Conservation (phyloP, 768 basidiomycete genomes). For the Tremella mesenterica region DNA sequence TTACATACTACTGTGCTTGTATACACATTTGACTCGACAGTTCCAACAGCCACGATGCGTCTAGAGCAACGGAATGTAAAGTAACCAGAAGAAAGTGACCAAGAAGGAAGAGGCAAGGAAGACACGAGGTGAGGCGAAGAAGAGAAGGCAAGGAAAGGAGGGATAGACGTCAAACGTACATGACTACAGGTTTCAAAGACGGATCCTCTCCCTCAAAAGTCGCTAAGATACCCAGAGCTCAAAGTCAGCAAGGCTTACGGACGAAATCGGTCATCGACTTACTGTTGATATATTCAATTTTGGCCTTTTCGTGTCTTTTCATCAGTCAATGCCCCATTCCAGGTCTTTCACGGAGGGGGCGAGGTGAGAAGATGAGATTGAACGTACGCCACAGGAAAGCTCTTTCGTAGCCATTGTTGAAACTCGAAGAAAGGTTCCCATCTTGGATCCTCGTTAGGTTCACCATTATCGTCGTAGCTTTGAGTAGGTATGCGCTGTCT, state of each 20-base stretch:
- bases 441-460: constrained; percentile 40
- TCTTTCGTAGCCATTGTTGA: constrained; percentile 33
- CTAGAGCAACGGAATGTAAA: constrained; percentile 42
- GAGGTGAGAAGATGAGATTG: not conserved
- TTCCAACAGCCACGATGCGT: constrained; percentile 33
- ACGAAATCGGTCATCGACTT: not conserved
- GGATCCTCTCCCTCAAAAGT: constrained; percentile 37
- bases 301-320: constrained; percentile 16
- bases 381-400: constrained; percentile 38
- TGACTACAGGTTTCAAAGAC: constrained; percentile 39
- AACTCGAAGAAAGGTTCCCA: constrained; percentile 44
- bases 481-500: constrained; percentile 21
- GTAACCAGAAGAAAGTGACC: constrained; percentile 40
- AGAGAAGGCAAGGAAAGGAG: too few species aligned
- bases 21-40: constrained; percentile 39
- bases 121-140: too few species aligned
- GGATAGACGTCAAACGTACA: too few species aligned
- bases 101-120: too few species aligned
- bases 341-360: not conserved
- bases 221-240: constrained; percentile 35
- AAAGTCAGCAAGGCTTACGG: constrained; percentile 6
- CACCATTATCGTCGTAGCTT: constrained; percentile 42
- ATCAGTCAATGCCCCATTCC: not conserved
- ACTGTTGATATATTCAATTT: constrained; percentile 40
- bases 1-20: constrained; percentile 30